A percentile compares a stretch with the other conserved stretches of the same genome.
phyloP scores from a whole-genome alignment of 2,329 filamentous ascomycete genomes.

The Nigrospora osmanthi region DNA sequence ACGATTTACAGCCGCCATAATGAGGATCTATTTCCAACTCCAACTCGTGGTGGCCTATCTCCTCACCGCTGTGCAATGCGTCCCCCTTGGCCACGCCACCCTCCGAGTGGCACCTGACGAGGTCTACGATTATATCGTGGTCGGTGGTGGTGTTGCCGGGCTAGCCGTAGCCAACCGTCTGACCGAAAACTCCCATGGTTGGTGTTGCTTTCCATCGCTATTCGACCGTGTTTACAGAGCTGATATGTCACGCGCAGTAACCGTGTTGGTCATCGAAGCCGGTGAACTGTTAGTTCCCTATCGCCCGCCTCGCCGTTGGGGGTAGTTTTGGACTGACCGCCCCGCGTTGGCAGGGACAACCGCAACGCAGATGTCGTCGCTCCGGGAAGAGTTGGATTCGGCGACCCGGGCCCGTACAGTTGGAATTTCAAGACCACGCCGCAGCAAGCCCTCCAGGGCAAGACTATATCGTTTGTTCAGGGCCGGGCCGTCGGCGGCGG shows the following conservation, averaged over 20 bases:
- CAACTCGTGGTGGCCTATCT: too few species aligned
- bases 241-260: slow-evolving; percentile 6
- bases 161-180: slow-evolving; percentile 17
- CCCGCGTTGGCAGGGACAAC: slow-evolving; percentile 11
- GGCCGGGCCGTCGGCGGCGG: slow-evolving; percentile 31
- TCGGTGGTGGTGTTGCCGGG: slow-evolving; percentile 17
- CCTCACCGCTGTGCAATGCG: too few species aligned
- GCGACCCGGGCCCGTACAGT: slow-evolving; percentile 16
- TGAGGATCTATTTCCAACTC: too few species aligned
- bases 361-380: slow-evolving; percentile 15
- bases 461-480: slow-evolving; percentile 24
- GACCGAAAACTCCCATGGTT: slow-evolving; percentile 13
- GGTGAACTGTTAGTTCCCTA: slow-evolving; percentile 14
- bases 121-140: slow-evolving; percentile 17
- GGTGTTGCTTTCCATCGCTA: background rate
- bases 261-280: slow-evolving; percentile 17
- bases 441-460: slow-evolving; percentile 24
- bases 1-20: too few species aligned
- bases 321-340: too few species aligned
- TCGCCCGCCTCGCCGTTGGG: too few species aligned
- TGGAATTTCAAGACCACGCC: slow-evolving; percentile 19
- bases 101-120: slow-evolving; percentile 1
- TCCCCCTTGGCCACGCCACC: too few species aligned
- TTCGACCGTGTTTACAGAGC: too few species aligned
- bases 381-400: slow-evolving; percentile 14